Percentiles rank a stretch among this genome's conserved stretches.
Conservation (phyloP, 345 rosid genomes). For the Garcia nutans region DNA sequence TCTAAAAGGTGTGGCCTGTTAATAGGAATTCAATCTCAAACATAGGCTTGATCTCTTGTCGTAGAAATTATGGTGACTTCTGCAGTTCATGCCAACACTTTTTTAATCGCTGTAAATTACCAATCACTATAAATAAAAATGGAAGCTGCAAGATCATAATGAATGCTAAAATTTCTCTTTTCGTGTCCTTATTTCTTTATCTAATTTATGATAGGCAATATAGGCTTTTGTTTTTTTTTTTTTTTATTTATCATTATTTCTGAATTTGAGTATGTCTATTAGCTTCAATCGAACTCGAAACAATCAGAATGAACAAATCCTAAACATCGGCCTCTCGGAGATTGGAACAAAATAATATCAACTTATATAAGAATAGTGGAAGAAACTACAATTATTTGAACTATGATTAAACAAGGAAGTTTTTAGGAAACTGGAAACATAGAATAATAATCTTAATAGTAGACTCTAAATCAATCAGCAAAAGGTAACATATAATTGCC, state of each 20-base stretch:
- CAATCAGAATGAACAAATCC: too few relatives aligned
- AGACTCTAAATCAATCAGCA: neutral
- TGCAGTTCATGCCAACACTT: neutral
- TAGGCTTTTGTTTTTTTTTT: neutral
- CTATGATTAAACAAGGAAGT: neutral
- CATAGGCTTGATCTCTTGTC: neutral
- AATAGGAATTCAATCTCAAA: neutral
- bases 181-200: neutral
- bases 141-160: neutral
- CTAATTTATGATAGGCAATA: neutral
- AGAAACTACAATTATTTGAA: neutral
- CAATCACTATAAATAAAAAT: neutral
- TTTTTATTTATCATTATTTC: neutral
- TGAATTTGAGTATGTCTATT: neutral
- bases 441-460: too few relatives aligned
- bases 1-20: neutral
- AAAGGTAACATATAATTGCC: neutral
- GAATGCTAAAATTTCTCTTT: neutral
- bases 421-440: too few relatives aligned
- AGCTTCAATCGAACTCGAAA: neutral
- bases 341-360: neutral
- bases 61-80: neutral
- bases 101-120: neutral
- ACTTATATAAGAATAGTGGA: neutral
- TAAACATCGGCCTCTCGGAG: neutral